Conservation (phyloP, 768 basidiomycete species). For the Psilocybe sp. region DNA sequence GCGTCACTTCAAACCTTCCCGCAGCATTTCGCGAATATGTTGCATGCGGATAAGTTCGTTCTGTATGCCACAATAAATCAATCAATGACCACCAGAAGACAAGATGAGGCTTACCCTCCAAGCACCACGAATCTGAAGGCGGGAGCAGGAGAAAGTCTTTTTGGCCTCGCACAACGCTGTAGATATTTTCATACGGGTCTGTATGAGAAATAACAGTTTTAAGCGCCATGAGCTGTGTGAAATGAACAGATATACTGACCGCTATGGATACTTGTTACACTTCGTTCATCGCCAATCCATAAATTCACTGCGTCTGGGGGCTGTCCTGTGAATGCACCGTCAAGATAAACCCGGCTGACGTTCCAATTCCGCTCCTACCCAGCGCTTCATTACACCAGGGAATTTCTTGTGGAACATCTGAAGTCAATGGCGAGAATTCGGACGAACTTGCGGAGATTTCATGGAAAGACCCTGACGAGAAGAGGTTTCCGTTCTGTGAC, state of each 20-base stretch:
- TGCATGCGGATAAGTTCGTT: conserved; percentile 68
- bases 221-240: no score
- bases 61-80: background rate
- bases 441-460: conserved; percentile 28
- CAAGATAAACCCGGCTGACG: background rate
- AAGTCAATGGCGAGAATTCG: conserved; percentile 61
- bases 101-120: conserved; percentile 54
- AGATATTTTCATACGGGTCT: conserved; percentile 95
- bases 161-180: conserved; percentile 78
- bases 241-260: conserved; percentile 40
- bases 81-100: background rate
- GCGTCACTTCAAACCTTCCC: conserved; percentile 25
- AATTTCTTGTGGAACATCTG: conserved; percentile 68
- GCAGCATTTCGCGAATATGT: conserved; percentile 49
- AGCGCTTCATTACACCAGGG: conserved; percentile 76
- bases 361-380: conserved; percentile 38
- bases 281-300: conserved; percentile 82
- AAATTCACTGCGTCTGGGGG: conserved; percentile 88
- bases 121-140: conserved; percentile 84
- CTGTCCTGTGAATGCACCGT: conserved; percentile 35
- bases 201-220: background rate
- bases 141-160: conserved; percentile 88
- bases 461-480: conserved; percentile 42
- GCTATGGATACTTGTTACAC: conserved; percentile 83
- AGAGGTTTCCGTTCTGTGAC: conserved; percentile 90